Percentiles rank a stretch among this genome's conserved stretches.
Evolutionary conservation across 306 rosid species (phyloP).

Genomic region (Biancaea sappan): DNA sequence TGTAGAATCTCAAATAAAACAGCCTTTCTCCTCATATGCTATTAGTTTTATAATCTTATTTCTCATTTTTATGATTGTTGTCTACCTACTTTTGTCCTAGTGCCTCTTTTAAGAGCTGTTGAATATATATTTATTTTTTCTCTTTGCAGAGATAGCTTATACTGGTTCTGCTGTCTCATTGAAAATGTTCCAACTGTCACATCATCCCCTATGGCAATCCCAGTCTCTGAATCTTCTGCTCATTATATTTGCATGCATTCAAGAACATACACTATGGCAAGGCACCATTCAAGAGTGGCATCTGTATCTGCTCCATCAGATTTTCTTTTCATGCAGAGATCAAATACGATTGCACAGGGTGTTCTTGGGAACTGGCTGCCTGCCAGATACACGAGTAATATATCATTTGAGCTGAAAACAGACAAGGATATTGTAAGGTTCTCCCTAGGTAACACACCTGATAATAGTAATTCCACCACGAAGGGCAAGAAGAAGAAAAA

Average conservation of each 20-base stretch:
- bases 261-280: constrained; percentile 32
- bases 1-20: not conserved
- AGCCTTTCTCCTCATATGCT: not conserved
- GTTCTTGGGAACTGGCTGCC: constrained; percentile 39
- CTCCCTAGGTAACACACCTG: constrained; percentile 43
- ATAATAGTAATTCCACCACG: constrained; percentile 23
- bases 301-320: constrained; percentile 17
- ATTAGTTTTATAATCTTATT: not conserved
- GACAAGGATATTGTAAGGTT: constrained; percentile 58
- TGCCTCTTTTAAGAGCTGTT: not conserved
- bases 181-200: constrained; percentile 43
- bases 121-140: constrained; percentile 19
- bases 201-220: constrained; percentile 30
- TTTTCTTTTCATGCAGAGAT: constrained; percentile 30
- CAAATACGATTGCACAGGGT: constrained; percentile 29
- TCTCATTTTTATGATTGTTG: too few relatives aligned
- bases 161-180: constrained; percentile 33
- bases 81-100: not conserved
- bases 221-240: constrained; percentile 29
- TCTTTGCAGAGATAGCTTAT: constrained; percentile 55
- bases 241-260: constrained; percentile 30
- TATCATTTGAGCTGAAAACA: constrained; percentile 58
- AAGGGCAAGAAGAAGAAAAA: constrained; percentile 40
- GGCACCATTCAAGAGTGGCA: constrained; percentile 30
- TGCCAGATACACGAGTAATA: constrained; percentile 54